phyloP scores from a whole-genome alignment of 192 early-diverging fungal genomes.

The Umbelopsis sp. region DNA sequence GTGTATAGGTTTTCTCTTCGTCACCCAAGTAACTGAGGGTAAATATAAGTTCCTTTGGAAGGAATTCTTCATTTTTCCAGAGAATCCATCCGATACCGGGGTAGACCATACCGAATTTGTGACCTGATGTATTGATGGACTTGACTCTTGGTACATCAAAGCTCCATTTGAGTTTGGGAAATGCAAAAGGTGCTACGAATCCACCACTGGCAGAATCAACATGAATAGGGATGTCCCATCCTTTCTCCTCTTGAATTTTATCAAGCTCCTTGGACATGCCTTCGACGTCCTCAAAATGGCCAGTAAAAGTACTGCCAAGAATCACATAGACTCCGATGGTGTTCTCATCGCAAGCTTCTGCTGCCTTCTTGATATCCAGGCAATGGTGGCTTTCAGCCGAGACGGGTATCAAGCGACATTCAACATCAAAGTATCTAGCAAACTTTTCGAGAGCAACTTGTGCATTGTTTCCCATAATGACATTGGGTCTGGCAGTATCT shows the following conservation, averaged over 20 bases:
- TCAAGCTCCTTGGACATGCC: constrained; percentile 56
- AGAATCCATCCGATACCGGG: constrained; percentile 73
- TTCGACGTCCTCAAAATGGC: constrained; percentile 65
- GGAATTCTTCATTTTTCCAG: constrained; percentile 56
- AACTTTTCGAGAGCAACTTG: constrained; percentile 74
- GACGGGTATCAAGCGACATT: constrained; percentile 67
- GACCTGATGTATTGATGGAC: constrained; percentile 71
- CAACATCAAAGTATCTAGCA: constrained; percentile 78
- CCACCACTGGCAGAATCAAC: constrained; percentile 73
- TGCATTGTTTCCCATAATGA: constrained; percentile 66
- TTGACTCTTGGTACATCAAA: constrained; percentile 61
- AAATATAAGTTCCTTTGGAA: constrained; percentile 68
- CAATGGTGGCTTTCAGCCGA: constrained; percentile 47
- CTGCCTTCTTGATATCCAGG: constrained; percentile 56
- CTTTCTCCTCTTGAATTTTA: constrained; percentile 52
- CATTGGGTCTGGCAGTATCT: constrained; percentile 60
- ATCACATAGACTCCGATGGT: constrained; percentile 71
- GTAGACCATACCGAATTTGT: constrained; percentile 73
- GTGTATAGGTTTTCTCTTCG: constrained; percentile 66
- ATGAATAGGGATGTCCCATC: constrained; percentile 66
- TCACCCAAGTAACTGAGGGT: constrained; percentile 67
- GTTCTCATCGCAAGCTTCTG: constrained; percentile 66
- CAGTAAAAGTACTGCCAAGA: constrained; percentile 72
- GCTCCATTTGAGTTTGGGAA: constrained; percentile 66
- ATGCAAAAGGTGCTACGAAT: constrained; percentile 71